Evolutionary conservation across 257 asterid genomes (phyloP).

Genomic region (Jaltomata sinuosa): DNA sequence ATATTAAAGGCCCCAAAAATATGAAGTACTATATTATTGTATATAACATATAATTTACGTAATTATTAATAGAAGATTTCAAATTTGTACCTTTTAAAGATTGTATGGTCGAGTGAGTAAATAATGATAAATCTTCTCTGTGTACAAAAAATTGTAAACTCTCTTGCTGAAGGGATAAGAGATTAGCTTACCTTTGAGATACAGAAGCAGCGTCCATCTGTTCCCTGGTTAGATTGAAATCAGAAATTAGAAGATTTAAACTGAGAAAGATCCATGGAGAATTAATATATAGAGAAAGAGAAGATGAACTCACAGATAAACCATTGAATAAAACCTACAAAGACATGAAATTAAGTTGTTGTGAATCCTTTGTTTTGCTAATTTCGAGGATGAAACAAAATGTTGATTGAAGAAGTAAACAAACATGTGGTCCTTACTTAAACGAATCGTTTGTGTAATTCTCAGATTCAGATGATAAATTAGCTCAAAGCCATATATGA

Average conservation of each 20-base stretch:
- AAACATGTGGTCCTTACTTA: background rate
- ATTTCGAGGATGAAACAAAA: background rate
- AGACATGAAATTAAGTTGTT: background rate
- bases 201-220: background rate
- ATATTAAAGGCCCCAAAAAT: background rate
- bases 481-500: conserved; percentile 20
- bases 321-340: background rate
- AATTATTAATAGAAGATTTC: no score
- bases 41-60: background rate
- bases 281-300: background rate
- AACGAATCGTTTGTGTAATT: background rate
- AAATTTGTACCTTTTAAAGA: background rate
- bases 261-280: background rate
- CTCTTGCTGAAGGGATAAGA: background rate
- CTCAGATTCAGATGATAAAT: background rate
- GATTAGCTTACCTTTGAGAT: background rate
- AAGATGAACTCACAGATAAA: background rate
- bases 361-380: background rate
- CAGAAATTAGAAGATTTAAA: background rate
- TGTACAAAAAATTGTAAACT: background rate
- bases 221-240: background rate
- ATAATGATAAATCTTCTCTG: background rate
- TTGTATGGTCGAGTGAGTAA: background rate
- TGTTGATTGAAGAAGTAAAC: background rate
- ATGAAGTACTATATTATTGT: background rate